Evolutionary conservation across 768 basidiomycete genomes (phyloP).

Genomic region (Boletus rubropictus): DNA sequence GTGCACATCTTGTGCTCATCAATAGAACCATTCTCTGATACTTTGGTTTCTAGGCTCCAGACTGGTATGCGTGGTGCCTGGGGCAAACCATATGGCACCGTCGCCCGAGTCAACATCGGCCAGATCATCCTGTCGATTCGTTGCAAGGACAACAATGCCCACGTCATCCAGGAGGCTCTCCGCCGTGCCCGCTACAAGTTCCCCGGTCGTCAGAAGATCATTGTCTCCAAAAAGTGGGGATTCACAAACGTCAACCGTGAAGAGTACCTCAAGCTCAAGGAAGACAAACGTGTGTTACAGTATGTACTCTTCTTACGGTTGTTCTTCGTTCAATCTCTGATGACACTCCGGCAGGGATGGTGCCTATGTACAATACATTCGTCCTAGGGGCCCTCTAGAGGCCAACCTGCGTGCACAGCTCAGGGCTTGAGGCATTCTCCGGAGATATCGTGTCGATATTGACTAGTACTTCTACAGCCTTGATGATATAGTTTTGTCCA

Average conservation of each 20-base stretch:
- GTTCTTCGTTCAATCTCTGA: background rate
- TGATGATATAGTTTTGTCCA: constrained; percentile 10
- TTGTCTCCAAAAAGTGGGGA: constrained; percentile 96
- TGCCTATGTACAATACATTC: constrained; percentile 91
- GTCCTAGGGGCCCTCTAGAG: constrained; percentile 81
- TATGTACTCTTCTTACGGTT: constrained; percentile 39
- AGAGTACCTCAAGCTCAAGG: constrained; percentile 85
- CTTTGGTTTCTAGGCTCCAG: constrained; percentile 53
- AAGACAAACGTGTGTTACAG: constrained; percentile 85
- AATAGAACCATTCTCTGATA: background rate
- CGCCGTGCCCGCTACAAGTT: constrained; percentile 99
- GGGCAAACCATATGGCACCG: constrained; percentile 97
- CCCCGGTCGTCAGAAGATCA: constrained; percentile 98
- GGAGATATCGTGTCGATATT: constrained; percentile 5
- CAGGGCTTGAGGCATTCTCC: constrained; percentile 46
- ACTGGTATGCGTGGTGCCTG: constrained; percentile 99
- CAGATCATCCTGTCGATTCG: constrained; percentile 92
- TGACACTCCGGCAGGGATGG: constrained; percentile 52
- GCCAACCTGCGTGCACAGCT: constrained; percentile 80
- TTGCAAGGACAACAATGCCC: constrained; percentile 80
- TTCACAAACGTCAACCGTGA: constrained; percentile 92
- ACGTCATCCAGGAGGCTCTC: constrained; percentile 93
- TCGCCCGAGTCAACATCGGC: constrained; percentile 94
- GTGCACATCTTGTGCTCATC: constrained; percentile 30
- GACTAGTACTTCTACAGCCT: constrained; percentile 19